phyloP scores from a whole-genome alignment of 2,329 filamentous ascomycete genomes.

The Monilinia vaccinii-corymbosi region DNA sequence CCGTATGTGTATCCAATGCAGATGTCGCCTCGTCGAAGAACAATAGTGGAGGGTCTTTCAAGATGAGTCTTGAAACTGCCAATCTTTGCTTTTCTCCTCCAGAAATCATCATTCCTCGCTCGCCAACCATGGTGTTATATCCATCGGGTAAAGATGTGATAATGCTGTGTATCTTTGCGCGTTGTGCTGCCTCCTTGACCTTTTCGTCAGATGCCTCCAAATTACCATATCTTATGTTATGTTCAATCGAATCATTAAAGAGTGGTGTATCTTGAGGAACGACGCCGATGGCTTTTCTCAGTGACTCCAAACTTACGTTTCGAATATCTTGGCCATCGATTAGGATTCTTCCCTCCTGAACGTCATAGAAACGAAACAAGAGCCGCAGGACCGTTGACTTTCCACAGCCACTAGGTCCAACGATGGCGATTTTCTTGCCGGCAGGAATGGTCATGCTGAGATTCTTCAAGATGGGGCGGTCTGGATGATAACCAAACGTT shows the following conservation, averaged over 20 bases:
- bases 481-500: conserved; percentile 80
- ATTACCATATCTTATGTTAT: conserved; percentile 91
- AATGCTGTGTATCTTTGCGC: conserved; percentile 78
- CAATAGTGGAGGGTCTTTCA: conserved; percentile 82
- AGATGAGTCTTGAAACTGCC: conserved; percentile 70
- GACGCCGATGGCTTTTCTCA: conserved; percentile 81
- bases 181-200: conserved; percentile 67
- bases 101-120: conserved; percentile 93
- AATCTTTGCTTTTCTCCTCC: conserved; percentile 90
- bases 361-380: conserved; percentile 91
- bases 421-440: conserved; percentile 90
- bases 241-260: conserved; percentile 92
- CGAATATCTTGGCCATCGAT: conserved; percentile 92
- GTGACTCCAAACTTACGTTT: conserved; percentile 69
- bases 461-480: conserved; percentile 79
- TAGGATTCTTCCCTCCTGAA: conserved; percentile 72
- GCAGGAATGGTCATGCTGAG: conserved; percentile 84
- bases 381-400: conserved; percentile 90
- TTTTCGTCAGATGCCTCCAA: conserved; percentile 65
- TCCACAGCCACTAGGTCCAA: conserved; percentile 90
- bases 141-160: conserved; percentile 75
- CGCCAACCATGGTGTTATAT: conserved; percentile 84
- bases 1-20: conserved; percentile 86
- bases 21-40: conserved; percentile 97
- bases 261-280: conserved; percentile 95